A percentile compares a stretch with the other conserved stretches of the same genome.
Conservation (phyloP, 1,284 basidiomycete genomes). For the Amylostereum chailletii region DNA sequence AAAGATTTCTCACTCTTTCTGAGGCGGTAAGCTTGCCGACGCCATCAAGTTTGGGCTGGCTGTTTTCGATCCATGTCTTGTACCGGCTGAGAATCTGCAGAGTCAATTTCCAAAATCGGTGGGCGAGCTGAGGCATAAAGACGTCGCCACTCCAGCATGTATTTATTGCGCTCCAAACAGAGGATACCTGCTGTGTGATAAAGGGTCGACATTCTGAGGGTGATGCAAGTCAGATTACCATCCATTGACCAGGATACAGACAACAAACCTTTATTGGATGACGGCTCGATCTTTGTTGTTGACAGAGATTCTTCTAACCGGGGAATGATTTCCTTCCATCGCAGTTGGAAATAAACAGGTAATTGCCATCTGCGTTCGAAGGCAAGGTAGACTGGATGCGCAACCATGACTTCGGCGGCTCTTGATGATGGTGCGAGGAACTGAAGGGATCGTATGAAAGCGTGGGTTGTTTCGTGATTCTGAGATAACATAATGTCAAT, state of each 20-base stretch:
- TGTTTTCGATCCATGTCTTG: conserved; percentile 59
- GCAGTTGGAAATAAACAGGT: conserved; percentile 92
- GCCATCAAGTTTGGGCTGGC: conserved; percentile 30
- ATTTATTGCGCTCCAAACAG: conserved; percentile 65
- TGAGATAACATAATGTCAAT: conserved; percentile 14
- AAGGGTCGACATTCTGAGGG: conserved; percentile 26
- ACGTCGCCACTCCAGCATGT: conserved; percentile 82
- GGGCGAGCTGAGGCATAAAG: conserved; percentile 72
- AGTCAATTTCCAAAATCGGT: conserved; percentile 83
- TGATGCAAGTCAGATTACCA: not conserved
- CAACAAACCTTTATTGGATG: conserved; percentile 28
- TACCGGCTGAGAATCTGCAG: conserved; percentile 83
- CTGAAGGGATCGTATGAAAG: conserved; percentile 82
- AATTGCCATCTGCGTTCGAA: conserved; percentile 92
- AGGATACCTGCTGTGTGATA: conserved; percentile 53
- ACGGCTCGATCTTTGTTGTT: conserved; percentile 33
- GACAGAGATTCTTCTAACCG: conserved; percentile 63
- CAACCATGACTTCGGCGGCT: conserved; percentile 63
- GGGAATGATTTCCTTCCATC: conserved; percentile 91
- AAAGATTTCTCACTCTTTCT: conserved; percentile 24
- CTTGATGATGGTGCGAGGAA: conserved; percentile 70
- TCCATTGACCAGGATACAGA: not conserved
- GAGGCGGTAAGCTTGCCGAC: conserved; percentile 19
- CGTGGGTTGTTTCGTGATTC: conserved; percentile 81
- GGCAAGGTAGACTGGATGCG: conserved; percentile 58